Base-by-base conservation (phyloP, 495 filamentous ascomycete species). In the Penicillium cosmopolitanum region DNA sequence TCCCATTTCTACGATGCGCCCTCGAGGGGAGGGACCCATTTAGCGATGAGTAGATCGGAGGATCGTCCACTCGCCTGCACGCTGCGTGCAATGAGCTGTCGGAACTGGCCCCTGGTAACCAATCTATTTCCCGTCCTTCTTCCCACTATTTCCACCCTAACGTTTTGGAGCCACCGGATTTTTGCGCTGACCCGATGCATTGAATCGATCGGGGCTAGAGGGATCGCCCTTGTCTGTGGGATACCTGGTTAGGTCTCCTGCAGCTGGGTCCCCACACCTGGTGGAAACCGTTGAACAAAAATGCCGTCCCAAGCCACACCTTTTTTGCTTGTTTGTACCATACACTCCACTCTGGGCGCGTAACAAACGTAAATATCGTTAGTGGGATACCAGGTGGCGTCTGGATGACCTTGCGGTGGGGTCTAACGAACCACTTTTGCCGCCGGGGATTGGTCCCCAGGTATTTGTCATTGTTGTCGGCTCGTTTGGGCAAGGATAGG, bases 391-490 rank as follows among this genome's bases (percentile, higher is more conserved):
- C 46, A 48, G 28, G 28, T 31, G 28, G 28, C 28, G 28, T 31
- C 5, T 31, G 28, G 28, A 8, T 28, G 46, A 21, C 42, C 42
- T 46, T 19, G 4, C 9, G 19, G 23, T 48, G 18, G 46, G 51
- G 57, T 56, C 58, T n/a, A 46, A 60, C 51, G 57, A 60, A 55
- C 57, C 57, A 19, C 42, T 55, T 40, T 33, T 51, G 21, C 16
- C 1, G 5, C 2, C 4, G 12, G 0, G 51, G 13, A 61, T 61
- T 61, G 58, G 58, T 35, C 53, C 36, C 43, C 62, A 68, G 60
- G 66, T 77, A 77, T 77, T 77, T 77, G 74, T 75, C 71, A 77
- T 72, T 73, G 53, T 68, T 47, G 38, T 38, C 56, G 64, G 31
- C 60, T 47, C 13, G 4, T 66, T 66, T 28, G 34, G 71, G 67